Base-by-base conservation (phyloP, 306 rosid species). In the Elaeagnus macrophylla region DNA sequence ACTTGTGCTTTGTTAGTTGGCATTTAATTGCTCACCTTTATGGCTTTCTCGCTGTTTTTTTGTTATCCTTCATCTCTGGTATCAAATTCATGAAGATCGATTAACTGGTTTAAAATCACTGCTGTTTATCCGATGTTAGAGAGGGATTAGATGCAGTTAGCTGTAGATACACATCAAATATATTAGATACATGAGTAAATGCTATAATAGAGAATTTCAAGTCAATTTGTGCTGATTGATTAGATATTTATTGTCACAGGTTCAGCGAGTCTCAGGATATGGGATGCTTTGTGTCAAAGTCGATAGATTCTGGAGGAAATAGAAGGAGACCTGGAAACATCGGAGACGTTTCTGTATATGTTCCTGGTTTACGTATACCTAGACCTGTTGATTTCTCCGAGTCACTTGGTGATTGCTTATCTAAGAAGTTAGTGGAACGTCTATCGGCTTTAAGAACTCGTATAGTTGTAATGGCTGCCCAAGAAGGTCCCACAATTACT, bases 351-450 rank as follows among this genome's bases (percentile, higher is more conserved):
- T 91, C 89, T 18, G 94, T 82, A 25, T 91, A 91, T 66, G 96
- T 87, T 78, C 96, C 99, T 38, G 99, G 96, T 77, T 58, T 91
- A 65, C 77, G 99, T 59, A 82, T 87, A 70, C 96, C 99, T 44
- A 87, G 80, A 78, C 87, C 95, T 43, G 94, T 80, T 65, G 99
- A 91, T 80, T 87, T 87, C 85, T 53, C 79, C 37, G 85, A 75
- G 41, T 48, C 80, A 51, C 83, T 87, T 37, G 84, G 85, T 48
- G 89, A 87, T 67, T 69, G 67, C 75, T 76, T 87, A 62, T 84
- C 95, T 55, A 91, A 91, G 82, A 91, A 69, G 63, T 70, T 80
- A 67, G 80, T 82, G 44, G 97, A 91, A 55, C 84, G 89, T 41
- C 59, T 86, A 36, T 84, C 96, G 51, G 93, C 96, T 58, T 76